Evolutionary conservation across 2,329 filamentous ascomycete species (phyloP).

Genomic region (Ophiocordyceps robertsii): DNA sequence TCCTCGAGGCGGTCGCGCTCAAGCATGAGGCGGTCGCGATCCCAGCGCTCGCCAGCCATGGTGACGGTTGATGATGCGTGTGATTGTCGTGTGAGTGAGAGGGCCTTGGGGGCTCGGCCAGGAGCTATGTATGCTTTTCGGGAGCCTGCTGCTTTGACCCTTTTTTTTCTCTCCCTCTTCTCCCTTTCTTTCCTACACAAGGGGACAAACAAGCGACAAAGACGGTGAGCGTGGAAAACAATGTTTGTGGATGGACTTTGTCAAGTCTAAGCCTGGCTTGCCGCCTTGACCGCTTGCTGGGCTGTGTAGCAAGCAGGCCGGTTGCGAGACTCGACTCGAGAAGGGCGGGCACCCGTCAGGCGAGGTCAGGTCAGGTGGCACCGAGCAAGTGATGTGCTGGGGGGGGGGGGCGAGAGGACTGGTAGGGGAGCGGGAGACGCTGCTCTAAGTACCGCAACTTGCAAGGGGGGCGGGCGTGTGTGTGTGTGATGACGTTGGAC

Average conservation of each 20-base stretch:
- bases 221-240: not conserved
- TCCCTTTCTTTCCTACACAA: too few relatives aligned
- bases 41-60: constrained; percentile 31
- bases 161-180: too few relatives aligned
- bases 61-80: not conserved
- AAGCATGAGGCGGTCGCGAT: constrained; percentile 35
- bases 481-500: constrained; percentile 5
- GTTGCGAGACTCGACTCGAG: too few relatives aligned
- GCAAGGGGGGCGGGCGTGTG: not conserved
- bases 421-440: not conserved
- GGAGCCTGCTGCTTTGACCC: too few relatives aligned
- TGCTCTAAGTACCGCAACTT: not conserved
- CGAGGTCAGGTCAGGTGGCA: not conserved
- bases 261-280: not conserved
- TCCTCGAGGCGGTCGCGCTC: constrained; percentile 32
- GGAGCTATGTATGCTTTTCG: too few relatives aligned
- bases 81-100: not conserved
- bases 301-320: too few relatives aligned
- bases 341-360: not conserved
- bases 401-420: not conserved
- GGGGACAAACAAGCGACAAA: not conserved
- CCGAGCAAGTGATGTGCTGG: not conserved
- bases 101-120: not conserved
- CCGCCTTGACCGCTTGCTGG: not conserved
- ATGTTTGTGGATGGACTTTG: not conserved